A percentile compares a stretch with the other conserved stretches of the same genome.
phyloP scores from a whole-genome alignment of 257 asterid genomes.

The Capsicum rhomboideum region DNA sequence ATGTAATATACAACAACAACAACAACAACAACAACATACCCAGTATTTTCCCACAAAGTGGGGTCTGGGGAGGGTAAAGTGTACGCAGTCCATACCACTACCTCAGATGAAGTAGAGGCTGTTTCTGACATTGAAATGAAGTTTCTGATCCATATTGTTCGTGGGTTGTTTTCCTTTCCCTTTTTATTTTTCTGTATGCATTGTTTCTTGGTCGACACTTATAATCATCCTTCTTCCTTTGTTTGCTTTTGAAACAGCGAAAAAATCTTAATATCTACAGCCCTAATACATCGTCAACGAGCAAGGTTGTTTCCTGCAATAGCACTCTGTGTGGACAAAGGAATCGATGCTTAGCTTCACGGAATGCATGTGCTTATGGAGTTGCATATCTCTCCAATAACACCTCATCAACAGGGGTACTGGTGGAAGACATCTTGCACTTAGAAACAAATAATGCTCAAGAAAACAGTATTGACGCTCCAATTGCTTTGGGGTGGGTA shows the following conservation, averaged over 20 bases:
- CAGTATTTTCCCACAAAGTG: no score
- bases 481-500: constrained; percentile 81
- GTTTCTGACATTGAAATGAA: neutral
- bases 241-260: constrained; percentile 33
- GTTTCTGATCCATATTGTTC: neutral
- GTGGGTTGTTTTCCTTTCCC: neutral
- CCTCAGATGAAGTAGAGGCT: no score
- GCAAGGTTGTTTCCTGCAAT: constrained; percentile 62
- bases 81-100: no score
- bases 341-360: constrained; percentile 41
- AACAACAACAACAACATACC: no score
- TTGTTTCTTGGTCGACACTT: neutral
- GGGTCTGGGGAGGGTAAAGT: no score
- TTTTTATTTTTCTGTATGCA: neutral
- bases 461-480: constrained; percentile 39
- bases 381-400: constrained; percentile 67
- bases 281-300: constrained; percentile 56
- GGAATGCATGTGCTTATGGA: constrained; percentile 74
- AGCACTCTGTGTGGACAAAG: constrained; percentile 53
- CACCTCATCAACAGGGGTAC: constrained; percentile 75
- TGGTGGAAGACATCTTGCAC: constrained; percentile 80
- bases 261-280: constrained; percentile 65
- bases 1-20: neutral
- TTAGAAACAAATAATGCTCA: constrained; percentile 46
- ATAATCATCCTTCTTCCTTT: neutral